Percentiles rank a stretch among this genome's conserved stretches.
Evolutionary conservation across 2,329 filamentous ascomycete species (phyloP).

Genomic region (Colletotrichum sp.): DNA sequence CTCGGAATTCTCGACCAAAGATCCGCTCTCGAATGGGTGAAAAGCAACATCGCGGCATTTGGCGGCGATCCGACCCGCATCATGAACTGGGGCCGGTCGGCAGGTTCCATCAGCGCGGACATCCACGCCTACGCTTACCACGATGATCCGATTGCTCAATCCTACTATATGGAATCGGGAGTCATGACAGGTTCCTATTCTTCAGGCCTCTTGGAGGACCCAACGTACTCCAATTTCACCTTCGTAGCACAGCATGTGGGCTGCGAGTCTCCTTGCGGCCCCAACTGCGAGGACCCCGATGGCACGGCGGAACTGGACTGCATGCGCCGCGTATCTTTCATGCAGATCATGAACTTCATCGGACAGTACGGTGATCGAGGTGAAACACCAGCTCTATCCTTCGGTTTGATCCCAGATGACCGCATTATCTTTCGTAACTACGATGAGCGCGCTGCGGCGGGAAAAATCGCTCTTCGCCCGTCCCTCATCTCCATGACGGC

Average conservation of each 20-base stretch:
- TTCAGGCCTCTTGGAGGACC: conserved; percentile 30
- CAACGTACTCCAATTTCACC: conserved; percentile 35
- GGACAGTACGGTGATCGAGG: conserved; percentile 30
- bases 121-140: conserved; percentile 48
- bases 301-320: conserved; percentile 36
- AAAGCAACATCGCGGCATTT: conserved; percentile 19
- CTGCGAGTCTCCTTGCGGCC: conserved; percentile 31
- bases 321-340: conserved; percentile 38
- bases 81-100: conserved; percentile 52
- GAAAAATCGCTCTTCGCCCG: conserved; percentile 30
- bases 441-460: conserved; percentile 26
- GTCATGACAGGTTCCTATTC: conserved; percentile 30
- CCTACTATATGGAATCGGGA: conserved; percentile 45
- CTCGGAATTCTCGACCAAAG: conserved; percentile 22
- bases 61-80: conserved; percentile 33
- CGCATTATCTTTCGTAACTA: conserved; percentile 35
- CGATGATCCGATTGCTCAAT: conserved; percentile 49
- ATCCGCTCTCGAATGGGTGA: conserved; percentile 22
- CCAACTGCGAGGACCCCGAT: neutral
- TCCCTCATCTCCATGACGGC: conserved; percentile 36
- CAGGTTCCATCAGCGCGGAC: conserved; percentile 46
- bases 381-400: conserved; percentile 26
- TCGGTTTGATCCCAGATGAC: conserved; percentile 32
- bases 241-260: conserved; percentile 38
- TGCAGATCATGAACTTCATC: conserved; percentile 35